Evolutionary conservation across 2,329 filamentous ascomycete genomes (phyloP), one percentile per base, ranked within the genome.

Genomic region (Tothia fuscella): DNA sequence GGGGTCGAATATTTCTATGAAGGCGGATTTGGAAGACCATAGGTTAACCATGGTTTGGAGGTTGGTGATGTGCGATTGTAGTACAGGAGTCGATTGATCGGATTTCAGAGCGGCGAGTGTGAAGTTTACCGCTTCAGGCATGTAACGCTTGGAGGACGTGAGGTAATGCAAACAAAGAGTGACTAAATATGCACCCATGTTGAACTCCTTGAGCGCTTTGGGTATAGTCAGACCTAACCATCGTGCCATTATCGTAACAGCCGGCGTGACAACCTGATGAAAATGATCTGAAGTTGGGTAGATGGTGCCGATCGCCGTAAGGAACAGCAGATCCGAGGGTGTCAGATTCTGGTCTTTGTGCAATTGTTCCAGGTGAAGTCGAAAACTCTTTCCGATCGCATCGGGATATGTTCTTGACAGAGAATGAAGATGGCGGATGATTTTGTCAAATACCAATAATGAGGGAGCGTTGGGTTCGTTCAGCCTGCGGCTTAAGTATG

Each of bases 261-360:
- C 82, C 2, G 91, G 91, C 2, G 91, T 98, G 30, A 86, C 82
- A 26, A 96, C 85, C 52, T 91, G 82, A 54, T 98, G 91, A 61
- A 96, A 98, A 62, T 96, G 88, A 61, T 98, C 91, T 0, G 88
- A 95, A 0, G 91, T 94, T 4, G 91, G 88, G 54, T 93, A 98
- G 41, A 93, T 82, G 2, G 78, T 78, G 30, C 80, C 78, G 46
- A 95, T 76, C 0, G 85, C 87, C 0, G 85, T 88, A 26, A 98
- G 65, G n/a, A 93, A 64, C 17, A 87, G 64, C 16, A 98, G 63
- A 53, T 98, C 88, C 14, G 85, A 84, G n/a, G 70, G 57, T 10
- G 59, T 51, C 57, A 72, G 53, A 59, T 72, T 51, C 69, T 76
- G 68, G 2, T 70, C 61, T 10, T 69, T 59, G 30, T 73, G 64